Percentiles rank a stretch among this genome's conserved stretches.
Conservation (phyloP, 176 grass and related monocot species). For the Puya raimondii region DNA sequence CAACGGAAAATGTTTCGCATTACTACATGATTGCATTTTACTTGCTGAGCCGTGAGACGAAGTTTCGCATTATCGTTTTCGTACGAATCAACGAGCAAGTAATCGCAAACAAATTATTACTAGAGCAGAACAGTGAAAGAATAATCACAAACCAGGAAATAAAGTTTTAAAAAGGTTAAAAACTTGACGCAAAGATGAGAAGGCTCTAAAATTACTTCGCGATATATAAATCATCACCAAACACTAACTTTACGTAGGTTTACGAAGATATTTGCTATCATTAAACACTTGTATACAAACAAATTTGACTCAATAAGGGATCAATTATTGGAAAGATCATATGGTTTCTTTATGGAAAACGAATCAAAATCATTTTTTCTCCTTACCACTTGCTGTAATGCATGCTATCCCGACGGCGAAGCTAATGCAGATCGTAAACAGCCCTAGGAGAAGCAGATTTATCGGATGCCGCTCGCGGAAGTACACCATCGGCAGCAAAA, state of each 20-base stretch:
- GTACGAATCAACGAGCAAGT: not conserved
- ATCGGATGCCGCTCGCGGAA: slow-evolving; percentile 33
- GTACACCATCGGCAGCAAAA: slow-evolving; percentile 40
- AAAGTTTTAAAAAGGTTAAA: not conserved
- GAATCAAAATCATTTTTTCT: not conserved
- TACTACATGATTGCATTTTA: not conserved
- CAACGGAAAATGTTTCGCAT: not conserved
- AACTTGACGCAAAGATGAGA: not conserved
- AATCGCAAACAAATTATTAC: not conserved
- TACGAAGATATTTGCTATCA: too few relatives aligned
- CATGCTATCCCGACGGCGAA: slow-evolving; percentile 30
- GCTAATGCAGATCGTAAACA: slow-evolving; percentile 49
- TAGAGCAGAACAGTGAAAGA: not conserved
- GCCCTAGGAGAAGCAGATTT: slow-evolving; percentile 34
- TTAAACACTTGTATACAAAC: too few relatives aligned
- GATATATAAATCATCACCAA: too few relatives aligned
- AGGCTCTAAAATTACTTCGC: too few relatives aligned
- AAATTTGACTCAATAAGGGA: too few relatives aligned
- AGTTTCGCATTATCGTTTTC: not conserved
- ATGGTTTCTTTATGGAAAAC: not conserved
- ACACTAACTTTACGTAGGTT: too few relatives aligned
- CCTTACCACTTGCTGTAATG: slow-evolving; percentile 10
- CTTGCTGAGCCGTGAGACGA: not conserved
- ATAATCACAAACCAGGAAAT: not conserved
- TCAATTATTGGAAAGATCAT: not conserved